Base-by-base conservation (phyloP, 176 grass and related monocot genomes). In the Hsuehochloa calcarea region DNA sequence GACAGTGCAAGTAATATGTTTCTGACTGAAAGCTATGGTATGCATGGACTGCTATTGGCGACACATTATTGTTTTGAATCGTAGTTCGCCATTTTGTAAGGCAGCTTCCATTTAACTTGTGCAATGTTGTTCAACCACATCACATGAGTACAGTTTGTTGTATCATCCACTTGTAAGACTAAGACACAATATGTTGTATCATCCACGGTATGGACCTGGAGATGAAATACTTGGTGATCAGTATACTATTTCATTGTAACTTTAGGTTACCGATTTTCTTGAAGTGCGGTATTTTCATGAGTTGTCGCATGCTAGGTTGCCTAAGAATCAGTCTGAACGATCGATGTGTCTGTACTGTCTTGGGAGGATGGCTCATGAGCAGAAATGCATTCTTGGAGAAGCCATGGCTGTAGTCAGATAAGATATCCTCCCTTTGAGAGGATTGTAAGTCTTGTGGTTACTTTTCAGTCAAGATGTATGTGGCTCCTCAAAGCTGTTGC, bases 1-100 rank as follows among this genome's bases (percentile, higher is more conserved):
- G 87, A 45, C 91, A 92, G 74, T 92, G 91, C 87, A 90, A 87
- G 71, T 92, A 72, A 43, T 3, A 17, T 71, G 56, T 67, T 45
- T 75, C 79, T 87, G 65, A 85, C 14, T 40, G 12, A 23, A 50
- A 66, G 86, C 64, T 41, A 51, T 41, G 26, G 23, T 34, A 66
- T 55, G 71, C 61, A 68, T 51, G 29, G 82, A 26, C 62, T 86
- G 55, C 81, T 65, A 58, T 54, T 77, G 58, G 78, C 25, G 45
- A 66, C 27, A 69, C 39, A 27, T 23, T 46, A 29, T 38, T 14
- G 15, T 49, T 75, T 39, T 61, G 61, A 70, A 79, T 22, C 1
- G 13, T 61, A 17, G 13, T 23, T 90, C 4, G 44, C 78, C 46
- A 38, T 86, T 86, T 86, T 90, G 84, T 78, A n/a, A 22, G 65